Conservation (phyloP, 306 rosid genomes). For the Chamaecrista fasciculata region DNA sequence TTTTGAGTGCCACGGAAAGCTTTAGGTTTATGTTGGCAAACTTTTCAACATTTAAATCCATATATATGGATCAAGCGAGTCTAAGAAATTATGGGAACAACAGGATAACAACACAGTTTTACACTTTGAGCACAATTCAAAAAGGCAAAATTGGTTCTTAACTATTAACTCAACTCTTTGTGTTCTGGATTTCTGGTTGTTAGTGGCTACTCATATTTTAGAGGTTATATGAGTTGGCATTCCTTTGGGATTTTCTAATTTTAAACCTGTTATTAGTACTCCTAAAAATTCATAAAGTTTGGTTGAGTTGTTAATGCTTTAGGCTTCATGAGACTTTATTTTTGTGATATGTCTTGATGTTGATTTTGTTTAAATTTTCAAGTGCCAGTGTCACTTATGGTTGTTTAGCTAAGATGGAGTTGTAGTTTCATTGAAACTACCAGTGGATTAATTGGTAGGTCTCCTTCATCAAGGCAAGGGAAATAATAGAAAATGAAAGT, state of each 20-base stretch:
- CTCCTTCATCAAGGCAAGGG: neutral
- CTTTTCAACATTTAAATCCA: neutral
- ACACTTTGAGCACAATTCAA: neutral
- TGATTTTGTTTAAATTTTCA: neutral
- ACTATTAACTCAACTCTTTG: neutral
- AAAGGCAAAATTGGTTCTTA: neutral
- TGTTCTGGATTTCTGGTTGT: neutral
- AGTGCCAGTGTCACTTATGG: neutral
- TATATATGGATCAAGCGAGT: neutral
- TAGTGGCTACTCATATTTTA: neutral
- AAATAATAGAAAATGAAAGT: neutral
- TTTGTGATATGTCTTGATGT: neutral
- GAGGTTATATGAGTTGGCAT: neutral
- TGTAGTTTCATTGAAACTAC: neutral
- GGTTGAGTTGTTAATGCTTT: neutral
- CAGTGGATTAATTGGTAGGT: neutral
- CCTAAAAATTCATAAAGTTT: neutral
- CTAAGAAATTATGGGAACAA: neutral
- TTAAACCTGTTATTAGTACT: neutral
- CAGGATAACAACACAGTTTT: neutral
- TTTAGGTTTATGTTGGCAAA: neutral
- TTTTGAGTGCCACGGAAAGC: too few species aligned
- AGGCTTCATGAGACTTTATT: neutral
- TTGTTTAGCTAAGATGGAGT: neutral
- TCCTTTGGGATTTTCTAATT: neutral